A percentile compares a stretch with the other conserved stretches of the same genome.
phyloP scores from a whole-genome alignment of 2,329 filamentous ascomycete genomes.

The Pseudogymnoascus verrucosus region DNA sequence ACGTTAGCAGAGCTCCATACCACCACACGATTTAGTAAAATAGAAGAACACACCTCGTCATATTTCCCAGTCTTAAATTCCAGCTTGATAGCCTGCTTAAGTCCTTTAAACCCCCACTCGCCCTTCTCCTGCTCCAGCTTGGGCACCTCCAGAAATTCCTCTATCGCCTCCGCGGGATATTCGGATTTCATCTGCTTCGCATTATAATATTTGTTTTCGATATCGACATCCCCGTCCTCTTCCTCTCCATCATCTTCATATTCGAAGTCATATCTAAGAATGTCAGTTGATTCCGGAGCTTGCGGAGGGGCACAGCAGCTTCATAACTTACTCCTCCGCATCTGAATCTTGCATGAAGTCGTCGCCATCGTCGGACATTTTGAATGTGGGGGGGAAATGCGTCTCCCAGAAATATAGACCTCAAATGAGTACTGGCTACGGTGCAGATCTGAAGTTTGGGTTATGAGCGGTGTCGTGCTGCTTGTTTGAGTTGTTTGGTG shows the following conservation, averaged over 20 bases:
- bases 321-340: conserved; percentile 61
- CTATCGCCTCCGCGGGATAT: conserved; percentile 80
- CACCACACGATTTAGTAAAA: neutral
- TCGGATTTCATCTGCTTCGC: conserved; percentile 91
- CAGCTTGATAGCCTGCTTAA: conserved; percentile 97
- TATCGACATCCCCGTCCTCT: conserved; percentile 79
- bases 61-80: conserved; percentile 91
- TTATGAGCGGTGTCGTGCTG: neutral
- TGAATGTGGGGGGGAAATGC: conserved; percentile 13
- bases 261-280: conserved; percentile 78
- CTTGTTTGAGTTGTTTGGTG: neutral
- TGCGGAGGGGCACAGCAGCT: conserved; percentile 8
- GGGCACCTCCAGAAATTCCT: conserved; percentile 86
- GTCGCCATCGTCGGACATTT: conserved; percentile 58
- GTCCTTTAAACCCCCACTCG: conserved; percentile 96
- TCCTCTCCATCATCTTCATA: conserved; percentile 89
- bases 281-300: conserved; percentile 16
- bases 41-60: conserved; percentile 51
- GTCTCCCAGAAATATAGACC: neutral
- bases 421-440: neutral
- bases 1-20: neutral
- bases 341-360: conserved; percentile 93
- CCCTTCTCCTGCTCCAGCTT: conserved; percentile 71
- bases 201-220: conserved; percentile 99
- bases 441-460: neutral